Evolutionary conservation across 1,284 basidiomycete species (phyloP).

Genomic region (Cryptococcus sp.): DNA sequence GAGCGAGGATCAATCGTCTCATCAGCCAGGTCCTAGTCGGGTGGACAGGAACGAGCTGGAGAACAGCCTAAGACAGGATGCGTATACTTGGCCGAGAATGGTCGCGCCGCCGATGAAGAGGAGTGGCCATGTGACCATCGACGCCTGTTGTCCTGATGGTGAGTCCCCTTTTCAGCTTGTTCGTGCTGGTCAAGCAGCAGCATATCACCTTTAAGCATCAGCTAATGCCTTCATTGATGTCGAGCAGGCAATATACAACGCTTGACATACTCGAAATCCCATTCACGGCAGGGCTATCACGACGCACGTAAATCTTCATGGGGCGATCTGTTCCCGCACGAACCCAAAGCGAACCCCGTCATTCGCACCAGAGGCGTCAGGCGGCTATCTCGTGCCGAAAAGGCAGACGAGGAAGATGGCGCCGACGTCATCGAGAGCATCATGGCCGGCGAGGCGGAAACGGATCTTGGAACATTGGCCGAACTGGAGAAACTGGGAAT

Average conservation of each 20-base stretch:
- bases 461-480: constrained; percentile 7
- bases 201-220: neutral
- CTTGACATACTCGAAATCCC: constrained; percentile 84
- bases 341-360: constrained; percentile 69
- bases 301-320: constrained; percentile 90
- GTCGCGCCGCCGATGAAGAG: constrained; percentile 88
- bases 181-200: neutral
- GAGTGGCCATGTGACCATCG: constrained; percentile 89
- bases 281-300: constrained; percentile 91
- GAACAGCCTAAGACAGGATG: constrained; percentile 43
- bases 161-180: constrained; percentile 27
- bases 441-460: constrained; percentile 7
- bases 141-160: constrained; percentile 84
- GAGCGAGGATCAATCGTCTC: constrained; percentile 4
- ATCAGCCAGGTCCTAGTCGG: constrained; percentile 7
- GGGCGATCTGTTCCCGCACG: constrained; percentile 95
- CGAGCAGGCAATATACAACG: constrained; percentile 80
- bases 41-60: constrained; percentile 18
- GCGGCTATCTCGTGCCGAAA: constrained; percentile 29
- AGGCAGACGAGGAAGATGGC: constrained; percentile 16
- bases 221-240: neutral
- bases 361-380: constrained; percentile 58
- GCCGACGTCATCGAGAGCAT: constrained; percentile 13
- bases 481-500: constrained; percentile 18
- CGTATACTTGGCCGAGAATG: constrained; percentile 85